A percentile compares a stretch with the other conserved stretches of the same genome.
Evolutionary conservation across 768 basidiomycete genomes (phyloP).

Genomic region (Pleurotus djamor): DNA sequence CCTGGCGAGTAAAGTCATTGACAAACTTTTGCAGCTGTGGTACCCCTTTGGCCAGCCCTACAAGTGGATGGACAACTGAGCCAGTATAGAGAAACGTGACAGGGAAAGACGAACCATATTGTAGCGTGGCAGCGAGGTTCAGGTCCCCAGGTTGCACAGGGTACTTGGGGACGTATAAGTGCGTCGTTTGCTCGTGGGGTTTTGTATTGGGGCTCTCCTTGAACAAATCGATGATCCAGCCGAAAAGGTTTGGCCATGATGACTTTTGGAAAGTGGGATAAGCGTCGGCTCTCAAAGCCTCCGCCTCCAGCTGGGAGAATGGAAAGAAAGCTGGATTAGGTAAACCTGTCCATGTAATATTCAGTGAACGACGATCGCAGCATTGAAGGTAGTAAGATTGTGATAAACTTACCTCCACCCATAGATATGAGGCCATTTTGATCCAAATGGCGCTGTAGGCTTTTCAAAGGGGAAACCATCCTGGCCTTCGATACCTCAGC

Average conservation of each 20-base stretch:
- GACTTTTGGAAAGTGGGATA: constrained; percentile 32
- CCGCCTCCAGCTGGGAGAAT: constrained; percentile 56
- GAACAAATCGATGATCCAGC: constrained; percentile 61
- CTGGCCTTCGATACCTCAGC: constrained; percentile 50
- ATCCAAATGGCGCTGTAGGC: constrained; percentile 56
- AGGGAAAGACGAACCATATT: constrained; percentile 56
- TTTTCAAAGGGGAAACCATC: constrained; percentile 58
- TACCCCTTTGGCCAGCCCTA: constrained; percentile 47
- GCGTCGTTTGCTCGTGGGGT: constrained; percentile 32
- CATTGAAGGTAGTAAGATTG: not conserved
- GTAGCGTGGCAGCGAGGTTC: constrained; percentile 64
- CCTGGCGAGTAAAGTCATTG: constrained; percentile 48
- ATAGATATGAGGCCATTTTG: constrained; percentile 54
- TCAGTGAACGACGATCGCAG: not conserved
- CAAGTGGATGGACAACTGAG: not conserved
- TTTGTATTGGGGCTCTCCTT: constrained; percentile 17
- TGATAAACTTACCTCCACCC: constrained; percentile 57
- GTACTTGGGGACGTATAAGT: constrained; percentile 63
- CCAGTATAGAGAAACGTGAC: too few relatives aligned
- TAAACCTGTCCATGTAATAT: constrained; percentile 37
- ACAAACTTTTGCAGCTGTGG: constrained; percentile 56
- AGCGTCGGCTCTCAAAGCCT: constrained; percentile 47
- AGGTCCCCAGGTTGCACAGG: constrained; percentile 40
- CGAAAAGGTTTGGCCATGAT: constrained; percentile 19
- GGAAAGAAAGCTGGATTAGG: constrained; percentile 73